These are phyloP conservation scores for Porphyridium purpureum DNA, from an alignment of 23 red algal genomes.

Conservation along the genomic window DNA sequence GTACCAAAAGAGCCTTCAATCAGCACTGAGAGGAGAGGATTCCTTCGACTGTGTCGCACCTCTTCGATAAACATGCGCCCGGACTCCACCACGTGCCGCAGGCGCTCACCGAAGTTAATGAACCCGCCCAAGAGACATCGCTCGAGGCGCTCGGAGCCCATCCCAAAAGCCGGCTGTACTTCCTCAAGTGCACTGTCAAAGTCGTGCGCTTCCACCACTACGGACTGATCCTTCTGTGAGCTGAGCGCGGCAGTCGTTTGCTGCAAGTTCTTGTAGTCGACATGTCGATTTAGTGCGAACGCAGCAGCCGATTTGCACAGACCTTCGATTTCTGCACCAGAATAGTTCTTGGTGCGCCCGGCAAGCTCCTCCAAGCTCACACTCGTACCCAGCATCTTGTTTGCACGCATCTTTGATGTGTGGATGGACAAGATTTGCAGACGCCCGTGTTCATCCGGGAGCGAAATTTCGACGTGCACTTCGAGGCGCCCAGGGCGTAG, in stretches of 20 bases:
- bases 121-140: slow-evolving; percentile 81
- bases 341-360: slow-evolving; percentile 80
- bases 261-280: slow-evolving; percentile 72
- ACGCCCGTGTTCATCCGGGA: slow-evolving; percentile 82
- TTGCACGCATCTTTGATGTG: slow-evolving; percentile 81
- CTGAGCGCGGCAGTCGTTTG: slow-evolving; percentile 31
- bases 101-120: slow-evolving; percentile 45
- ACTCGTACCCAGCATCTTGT: slow-evolving; percentile 42
- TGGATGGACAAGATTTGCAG: slow-evolving; percentile 93
- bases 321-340: slow-evolving; percentile 94
- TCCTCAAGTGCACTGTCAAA: slow-evolving; percentile 73
- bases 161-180: slow-evolving; percentile 79
- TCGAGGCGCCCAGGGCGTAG: slow-evolving; percentile 88
- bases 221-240: slow-evolving; percentile 7
- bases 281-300: slow-evolving; percentile 75
- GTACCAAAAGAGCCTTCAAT: slow-evolving; percentile 84
- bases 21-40: slow-evolving; percentile 76
- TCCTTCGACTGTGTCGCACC: slow-evolving; percentile 43
- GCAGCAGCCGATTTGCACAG: slow-evolving; percentile 92
- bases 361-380: slow-evolving; percentile 73
- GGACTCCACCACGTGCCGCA: slow-evolving; percentile 30
- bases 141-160: slow-evolving; percentile 68
- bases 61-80: slow-evolving; percentile 80
- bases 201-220: slow-evolving; percentile 77
- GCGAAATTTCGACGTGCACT: slow-evolving; percentile 91